Percentiles rank a stretch among this genome's conserved stretches.
Evolutionary conservation across 169 alveolate genomes (phyloP).

Genomic region (Plasmodium adleri): DNA sequence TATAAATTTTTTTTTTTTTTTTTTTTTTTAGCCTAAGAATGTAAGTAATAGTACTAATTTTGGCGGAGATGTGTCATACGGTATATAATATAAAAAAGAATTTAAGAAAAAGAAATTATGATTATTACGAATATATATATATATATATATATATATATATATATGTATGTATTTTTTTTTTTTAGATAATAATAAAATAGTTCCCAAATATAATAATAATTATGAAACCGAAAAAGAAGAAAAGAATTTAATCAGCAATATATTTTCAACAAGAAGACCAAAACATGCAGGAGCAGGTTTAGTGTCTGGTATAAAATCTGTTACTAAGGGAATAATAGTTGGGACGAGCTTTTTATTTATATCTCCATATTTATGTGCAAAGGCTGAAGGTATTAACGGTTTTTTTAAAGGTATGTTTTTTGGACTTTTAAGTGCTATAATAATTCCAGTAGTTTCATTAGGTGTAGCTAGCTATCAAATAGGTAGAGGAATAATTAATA

Average conservation of each 20-base stretch:
- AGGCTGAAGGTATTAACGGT: slow-evolving; percentile 91
- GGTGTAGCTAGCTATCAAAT: slow-evolving; percentile 93
- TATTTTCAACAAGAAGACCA: slow-evolving; percentile 87
- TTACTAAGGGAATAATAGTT: slow-evolving; percentile 91
- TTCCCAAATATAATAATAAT: slow-evolving; percentile 16
- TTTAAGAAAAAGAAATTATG: not conserved
- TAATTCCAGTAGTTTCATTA: slow-evolving; percentile 90
- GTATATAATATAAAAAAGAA: not conserved
- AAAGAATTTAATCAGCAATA: slow-evolving; percentile 78
- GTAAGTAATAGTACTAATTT: no score
- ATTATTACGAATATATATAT: not conserved
- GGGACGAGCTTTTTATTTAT: slow-evolving; percentile 92
- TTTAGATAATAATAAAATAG: slow-evolving; percentile 53
- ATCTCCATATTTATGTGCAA: slow-evolving; percentile 91
- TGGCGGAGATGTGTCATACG: not conserved
- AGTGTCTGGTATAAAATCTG: slow-evolving; percentile 90
- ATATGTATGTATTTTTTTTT: not conserved
- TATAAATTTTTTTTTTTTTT: no score
- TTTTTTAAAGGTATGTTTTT: slow-evolving; percentile 93
- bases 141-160: not conserved
- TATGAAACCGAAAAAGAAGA: slow-evolving; percentile 42
- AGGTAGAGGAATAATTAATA: slow-evolving; percentile 89
- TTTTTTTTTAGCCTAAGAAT: no score
- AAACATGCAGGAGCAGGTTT: slow-evolving; percentile 90
- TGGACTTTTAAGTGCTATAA: slow-evolving; percentile 90